Conservation (phyloP, 2,329 filamentous ascomycete genomes). For the Stemphylium vesicarium region DNA sequence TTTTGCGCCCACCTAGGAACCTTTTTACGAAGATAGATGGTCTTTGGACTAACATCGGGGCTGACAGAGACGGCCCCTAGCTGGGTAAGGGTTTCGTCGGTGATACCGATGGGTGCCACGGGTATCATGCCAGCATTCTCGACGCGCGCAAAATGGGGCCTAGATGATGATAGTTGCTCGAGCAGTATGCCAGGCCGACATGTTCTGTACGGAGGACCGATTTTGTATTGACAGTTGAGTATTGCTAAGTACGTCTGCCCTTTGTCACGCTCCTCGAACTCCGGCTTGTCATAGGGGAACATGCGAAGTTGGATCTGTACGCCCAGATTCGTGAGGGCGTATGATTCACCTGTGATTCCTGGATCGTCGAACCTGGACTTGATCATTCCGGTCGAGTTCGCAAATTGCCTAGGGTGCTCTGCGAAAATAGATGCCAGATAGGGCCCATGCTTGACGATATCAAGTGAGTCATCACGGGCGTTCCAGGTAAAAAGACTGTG, state of each 20-base stretch:
- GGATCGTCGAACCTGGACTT: not conserved
- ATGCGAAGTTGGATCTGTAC: conserved; percentile 3
- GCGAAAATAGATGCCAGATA: conserved; percentile 2
- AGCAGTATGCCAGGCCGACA: not conserved
- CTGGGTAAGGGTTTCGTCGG: too few relatives aligned
- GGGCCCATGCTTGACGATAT: too few relatives aligned
- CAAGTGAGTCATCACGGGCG: too few relatives aligned
- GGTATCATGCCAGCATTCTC: not conserved
- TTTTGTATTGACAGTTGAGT: not conserved
- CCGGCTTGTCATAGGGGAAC: not conserved
- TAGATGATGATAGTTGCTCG: not conserved
- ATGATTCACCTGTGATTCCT: not conserved
- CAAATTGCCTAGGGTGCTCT: not conserved
- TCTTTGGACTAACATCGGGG: not conserved
- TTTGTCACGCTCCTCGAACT: not conserved
- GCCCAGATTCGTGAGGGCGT: conserved; percentile 8
- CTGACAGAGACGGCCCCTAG: too few relatives aligned
- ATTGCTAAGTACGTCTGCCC: not conserved
- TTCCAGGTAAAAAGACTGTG: conserved; percentile 21
- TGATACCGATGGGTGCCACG: too few relatives aligned
- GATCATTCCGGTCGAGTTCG: not conserved
- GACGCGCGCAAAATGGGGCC: not conserved
- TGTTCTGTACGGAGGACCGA: not conserved
- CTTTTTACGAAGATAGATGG: not conserved
- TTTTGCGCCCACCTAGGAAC: not conserved